Conservation (phyloP, 805 yeast genomes). For the Hanseniaspora meyeri region DNA sequence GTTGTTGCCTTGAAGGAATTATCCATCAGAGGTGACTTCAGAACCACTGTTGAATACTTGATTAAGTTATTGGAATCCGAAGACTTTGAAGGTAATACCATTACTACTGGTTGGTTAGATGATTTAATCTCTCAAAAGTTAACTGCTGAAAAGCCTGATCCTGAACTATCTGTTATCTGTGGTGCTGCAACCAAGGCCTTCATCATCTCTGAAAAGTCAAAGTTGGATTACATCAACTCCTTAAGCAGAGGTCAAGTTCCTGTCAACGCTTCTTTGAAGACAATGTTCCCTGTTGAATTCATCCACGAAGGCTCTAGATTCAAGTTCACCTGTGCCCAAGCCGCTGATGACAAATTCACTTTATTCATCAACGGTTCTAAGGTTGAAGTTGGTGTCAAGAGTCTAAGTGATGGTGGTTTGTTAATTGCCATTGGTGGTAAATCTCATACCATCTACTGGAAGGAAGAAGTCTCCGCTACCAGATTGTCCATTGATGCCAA, state of each 20-base stretch:
- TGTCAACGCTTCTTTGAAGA: constrained; percentile 63
- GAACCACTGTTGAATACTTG: constrained; percentile 94
- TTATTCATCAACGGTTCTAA: constrained; percentile 88
- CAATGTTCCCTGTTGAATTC: constrained; percentile 85
- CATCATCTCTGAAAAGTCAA: constrained; percentile 58
- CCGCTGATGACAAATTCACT: constrained; percentile 74
- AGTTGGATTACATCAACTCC: constrained; percentile 56
- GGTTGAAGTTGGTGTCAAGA: constrained; percentile 72
- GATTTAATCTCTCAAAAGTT: constrained; percentile 85
- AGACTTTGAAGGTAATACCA: constrained; percentile 89
- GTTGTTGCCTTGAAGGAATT: constrained; percentile 95
- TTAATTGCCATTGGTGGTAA: constrained; percentile 79
- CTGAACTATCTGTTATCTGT: constrained; percentile 78
- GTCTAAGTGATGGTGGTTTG: constrained; percentile 91
- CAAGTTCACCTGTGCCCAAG: constrained; percentile 90
- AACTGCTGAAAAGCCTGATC: constrained; percentile 95
- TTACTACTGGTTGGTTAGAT: constrained; percentile 98
- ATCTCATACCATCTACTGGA: constrained; percentile 93
- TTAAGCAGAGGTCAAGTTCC: constrained; percentile 95
- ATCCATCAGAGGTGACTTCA: constrained; percentile 94
- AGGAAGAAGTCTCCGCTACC: constrained; percentile 92
- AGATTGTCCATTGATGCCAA: constrained; percentile 89
- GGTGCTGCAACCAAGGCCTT: constrained; percentile 98
- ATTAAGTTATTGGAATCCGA: constrained; percentile 92
- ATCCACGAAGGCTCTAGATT: constrained; percentile 88